phyloP scores from a whole-genome alignment of 164 flowering plant species.

The Saururus chinensis region DNA sequence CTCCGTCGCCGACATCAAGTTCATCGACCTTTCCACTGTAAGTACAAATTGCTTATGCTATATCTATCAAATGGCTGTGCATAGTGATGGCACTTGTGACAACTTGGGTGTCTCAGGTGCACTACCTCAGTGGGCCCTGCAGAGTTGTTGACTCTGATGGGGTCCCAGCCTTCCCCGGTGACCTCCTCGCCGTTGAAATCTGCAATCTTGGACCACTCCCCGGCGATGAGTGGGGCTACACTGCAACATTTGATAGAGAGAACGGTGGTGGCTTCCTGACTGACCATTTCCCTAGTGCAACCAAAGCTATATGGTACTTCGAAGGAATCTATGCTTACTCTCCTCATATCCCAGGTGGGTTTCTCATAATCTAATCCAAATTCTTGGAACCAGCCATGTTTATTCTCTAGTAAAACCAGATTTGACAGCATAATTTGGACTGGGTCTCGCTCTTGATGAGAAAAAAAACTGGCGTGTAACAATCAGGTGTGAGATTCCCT shows the following conservation, averaged over 20 bases:
- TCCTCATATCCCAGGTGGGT: constrained; percentile 85
- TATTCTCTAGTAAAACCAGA: no score
- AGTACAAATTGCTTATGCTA: constrained; percentile 16
- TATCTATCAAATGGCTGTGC: neutral
- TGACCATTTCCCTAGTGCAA: constrained; percentile 88
- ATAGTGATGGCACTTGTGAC: neutral
- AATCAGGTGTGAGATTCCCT: constrained; percentile 76
- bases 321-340: constrained; percentile 95
- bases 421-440: neutral
- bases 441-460: neutral
- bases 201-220: constrained; percentile 90
- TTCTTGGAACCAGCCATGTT: neutral
- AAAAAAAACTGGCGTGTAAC: neutral
- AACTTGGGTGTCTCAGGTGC: constrained; percentile 34
- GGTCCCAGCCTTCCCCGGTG: constrained; percentile 76
- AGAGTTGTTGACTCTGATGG: constrained; percentile 62
- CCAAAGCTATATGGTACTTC: constrained; percentile 96
- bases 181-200: constrained; percentile 89
- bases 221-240: constrained; percentile 96
- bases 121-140: constrained; percentile 87
- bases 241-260: constrained; percentile 86
- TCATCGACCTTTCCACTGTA: constrained; percentile 60
- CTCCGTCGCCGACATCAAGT: constrained; percentile 54
- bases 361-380: neutral
- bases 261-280: constrained; percentile 95